These are phyloP conservation scores for Fusarium sp. DNA, from an alignment of 2,329 filamentous ascomycete species.

Conservation along the genomic window DNA sequence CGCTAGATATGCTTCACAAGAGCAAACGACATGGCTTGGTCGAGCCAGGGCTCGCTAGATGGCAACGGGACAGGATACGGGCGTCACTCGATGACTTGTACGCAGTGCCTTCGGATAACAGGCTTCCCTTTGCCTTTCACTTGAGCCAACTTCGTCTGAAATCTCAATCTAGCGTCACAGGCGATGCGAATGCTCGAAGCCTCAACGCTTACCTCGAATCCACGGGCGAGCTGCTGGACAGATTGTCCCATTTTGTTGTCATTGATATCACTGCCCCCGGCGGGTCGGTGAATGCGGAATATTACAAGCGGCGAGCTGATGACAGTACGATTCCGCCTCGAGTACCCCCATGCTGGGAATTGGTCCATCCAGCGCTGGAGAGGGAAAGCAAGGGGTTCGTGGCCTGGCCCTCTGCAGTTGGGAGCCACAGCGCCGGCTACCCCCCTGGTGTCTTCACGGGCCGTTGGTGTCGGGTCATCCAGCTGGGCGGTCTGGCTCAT, in stretches of 20 bases:
- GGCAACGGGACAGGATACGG: background rate
- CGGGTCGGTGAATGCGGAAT: background rate
- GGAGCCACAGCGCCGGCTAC: background rate
- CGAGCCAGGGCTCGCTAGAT: background rate
- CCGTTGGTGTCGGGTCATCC: background rate
- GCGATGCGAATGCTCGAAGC: background rate
- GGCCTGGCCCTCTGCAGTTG: background rate
- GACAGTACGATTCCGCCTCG: fast-evolving
- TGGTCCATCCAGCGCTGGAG: background rate
- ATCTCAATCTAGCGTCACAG: background rate
- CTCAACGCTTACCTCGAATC: background rate
- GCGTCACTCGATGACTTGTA: background rate
- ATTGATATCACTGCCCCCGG: slow-evolving; percentile 1
- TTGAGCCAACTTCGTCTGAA: slow-evolving; percentile 1
- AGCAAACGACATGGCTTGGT: no score
- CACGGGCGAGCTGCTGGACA: background rate
- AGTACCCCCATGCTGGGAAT: background rate
- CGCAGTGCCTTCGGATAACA: background rate
- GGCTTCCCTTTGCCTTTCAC: slow-evolving; percentile 3
- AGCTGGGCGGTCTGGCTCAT: background rate
- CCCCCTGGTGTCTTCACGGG: background rate
- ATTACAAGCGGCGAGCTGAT: background rate
- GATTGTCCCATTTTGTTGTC: background rate
- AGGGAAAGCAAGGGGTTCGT: slow-evolving; percentile 2
- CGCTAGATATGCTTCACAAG: background rate